Evolutionary conservation across 768 basidiomycete species (phyloP), one percentile per base, ranked within the genome.

Genomic region (Guyanaporus albipodus): DNA sequence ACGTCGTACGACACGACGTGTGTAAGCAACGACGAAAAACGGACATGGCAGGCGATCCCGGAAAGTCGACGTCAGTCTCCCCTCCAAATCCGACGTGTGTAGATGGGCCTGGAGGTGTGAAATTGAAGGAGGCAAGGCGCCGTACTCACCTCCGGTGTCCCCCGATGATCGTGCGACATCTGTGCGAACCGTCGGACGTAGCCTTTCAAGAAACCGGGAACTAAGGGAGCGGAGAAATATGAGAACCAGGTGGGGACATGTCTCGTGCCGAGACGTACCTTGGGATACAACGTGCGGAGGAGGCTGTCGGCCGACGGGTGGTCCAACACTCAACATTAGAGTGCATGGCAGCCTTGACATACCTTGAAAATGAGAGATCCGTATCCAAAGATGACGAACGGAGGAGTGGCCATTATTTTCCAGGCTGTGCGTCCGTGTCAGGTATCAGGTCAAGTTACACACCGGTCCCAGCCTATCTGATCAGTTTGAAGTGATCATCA

Each of bases 351-450:
- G n/a, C 15, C 12, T 14, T 7, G 21, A 39, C 41, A 3, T 17
- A 40, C 91, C 78, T 91, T 94, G 77, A 87, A 95, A 47, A 95
- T 93, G 32, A 96, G 75, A 6, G 90, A 92, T 10, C 92, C 92
- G 56, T 96, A 96, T 24, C 91, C 91, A 56, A 95, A 96, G 11
- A 95, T 87, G 42, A 88, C 73, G 61, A 84, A 92, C 18, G 70
- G 66, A 50, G 50, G 33, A 39, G 26, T 22, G 0, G n/a, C 11
- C 61, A 60, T 61, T n/a, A 14, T 18, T 24, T 9, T 21, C 19
- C 6, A 7, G 23, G 23, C 21, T 27, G 6, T 26, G 10, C 18
- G 38, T 14, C 21, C 8, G 26, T 4, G 9, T 24, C 22, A 4
- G 22, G 8, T 29, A n/a, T 29, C 28, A 6, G 28, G 14, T 29